Evolutionary conservation across 2,329 filamentous ascomycete genomes (phyloP).

Genomic region (Aschersonia sp.): DNA sequence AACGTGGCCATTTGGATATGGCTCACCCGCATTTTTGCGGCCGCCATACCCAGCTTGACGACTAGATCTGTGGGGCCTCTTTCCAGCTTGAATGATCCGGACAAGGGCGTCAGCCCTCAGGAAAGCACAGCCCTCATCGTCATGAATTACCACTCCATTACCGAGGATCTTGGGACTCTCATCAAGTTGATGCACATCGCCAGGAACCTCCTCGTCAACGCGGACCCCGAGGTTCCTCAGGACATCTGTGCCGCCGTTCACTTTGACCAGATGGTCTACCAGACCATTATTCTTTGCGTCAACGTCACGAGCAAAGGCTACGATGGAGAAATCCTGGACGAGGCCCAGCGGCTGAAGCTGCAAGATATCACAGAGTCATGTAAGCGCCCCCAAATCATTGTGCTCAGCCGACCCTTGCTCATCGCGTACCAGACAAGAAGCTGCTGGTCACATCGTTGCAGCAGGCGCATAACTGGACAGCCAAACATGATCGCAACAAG

Average conservation of each 20-base stretch:
- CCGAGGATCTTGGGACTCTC: constrained; percentile 46
- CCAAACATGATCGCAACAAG: constrained; percentile 54
- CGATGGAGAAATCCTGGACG: constrained; percentile 47
- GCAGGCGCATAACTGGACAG: constrained; percentile 55
- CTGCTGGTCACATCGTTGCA: constrained; percentile 50
- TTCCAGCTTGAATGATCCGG: constrained; percentile 35
- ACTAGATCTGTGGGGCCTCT: constrained; percentile 43
- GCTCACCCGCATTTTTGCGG: constrained; percentile 44
- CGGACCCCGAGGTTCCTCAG: constrained; percentile 49
- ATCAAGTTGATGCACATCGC: constrained; percentile 56
- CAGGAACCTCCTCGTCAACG: constrained; percentile 48
- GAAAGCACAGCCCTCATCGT: constrained; percentile 49
- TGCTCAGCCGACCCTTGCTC: neutral
- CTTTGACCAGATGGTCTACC: constrained; percentile 52
- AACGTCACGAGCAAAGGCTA: constrained; percentile 55
- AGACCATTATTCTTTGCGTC: constrained; percentile 49
- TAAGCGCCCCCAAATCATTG: constrained; percentile 17
- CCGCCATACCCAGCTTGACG: constrained; percentile 45
- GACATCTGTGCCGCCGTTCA: constrained; percentile 49
- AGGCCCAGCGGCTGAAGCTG: constrained; percentile 38
- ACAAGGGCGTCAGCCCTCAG: constrained; percentile 42
- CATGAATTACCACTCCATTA: constrained; percentile 44
- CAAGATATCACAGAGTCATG: constrained; percentile 51
- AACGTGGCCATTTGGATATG: constrained; percentile 54
- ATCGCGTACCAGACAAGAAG: constrained; percentile 41